Conservation (phyloP, 2,329 filamentous ascomycete genomes). For the Trichoderma afroharzianum region DNA sequence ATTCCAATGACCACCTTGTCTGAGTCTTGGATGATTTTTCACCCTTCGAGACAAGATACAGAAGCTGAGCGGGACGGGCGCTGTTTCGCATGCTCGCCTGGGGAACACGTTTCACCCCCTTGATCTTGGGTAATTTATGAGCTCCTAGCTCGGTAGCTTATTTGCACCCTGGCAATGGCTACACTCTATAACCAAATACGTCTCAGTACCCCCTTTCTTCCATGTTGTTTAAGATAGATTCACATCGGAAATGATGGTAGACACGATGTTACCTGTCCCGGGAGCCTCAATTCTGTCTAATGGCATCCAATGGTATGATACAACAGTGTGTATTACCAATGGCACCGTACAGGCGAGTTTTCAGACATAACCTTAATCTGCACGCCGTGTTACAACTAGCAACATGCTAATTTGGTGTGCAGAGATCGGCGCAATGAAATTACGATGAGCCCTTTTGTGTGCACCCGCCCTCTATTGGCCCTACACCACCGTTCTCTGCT, state of each 20-base stretch:
- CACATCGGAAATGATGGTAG: not conserved
- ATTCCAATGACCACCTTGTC: not conserved
- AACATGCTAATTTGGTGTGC: not conserved
- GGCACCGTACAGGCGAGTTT: not conserved
- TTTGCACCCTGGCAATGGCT: not conserved
- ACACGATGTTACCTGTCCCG: not conserved
- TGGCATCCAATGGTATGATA: not conserved
- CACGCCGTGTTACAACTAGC: not conserved
- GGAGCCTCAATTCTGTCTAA: not conserved
- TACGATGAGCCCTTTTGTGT: constrained; percentile 12
- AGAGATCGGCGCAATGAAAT: constrained; percentile 10
- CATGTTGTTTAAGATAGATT: not conserved
- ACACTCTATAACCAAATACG: not conserved
- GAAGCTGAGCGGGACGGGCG: not conserved
- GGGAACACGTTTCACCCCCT: not conserved
- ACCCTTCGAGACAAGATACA: not conserved
- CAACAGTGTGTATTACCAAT: not conserved
- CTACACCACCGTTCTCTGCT: not conserved
- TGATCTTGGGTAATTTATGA: not conserved
- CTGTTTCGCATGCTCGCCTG: not conserved
- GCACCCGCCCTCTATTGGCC: not conserved
- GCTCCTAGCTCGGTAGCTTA: constrained; percentile 5
- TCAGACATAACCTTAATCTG: not conserved
- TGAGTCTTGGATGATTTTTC: not conserved
- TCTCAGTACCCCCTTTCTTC: constrained; percentile 4